These are phyloP conservation scores for Bryoglossum gracile DNA, from an alignment of 495 filamentous ascomycete species.

Conservation along the genomic window DNA sequence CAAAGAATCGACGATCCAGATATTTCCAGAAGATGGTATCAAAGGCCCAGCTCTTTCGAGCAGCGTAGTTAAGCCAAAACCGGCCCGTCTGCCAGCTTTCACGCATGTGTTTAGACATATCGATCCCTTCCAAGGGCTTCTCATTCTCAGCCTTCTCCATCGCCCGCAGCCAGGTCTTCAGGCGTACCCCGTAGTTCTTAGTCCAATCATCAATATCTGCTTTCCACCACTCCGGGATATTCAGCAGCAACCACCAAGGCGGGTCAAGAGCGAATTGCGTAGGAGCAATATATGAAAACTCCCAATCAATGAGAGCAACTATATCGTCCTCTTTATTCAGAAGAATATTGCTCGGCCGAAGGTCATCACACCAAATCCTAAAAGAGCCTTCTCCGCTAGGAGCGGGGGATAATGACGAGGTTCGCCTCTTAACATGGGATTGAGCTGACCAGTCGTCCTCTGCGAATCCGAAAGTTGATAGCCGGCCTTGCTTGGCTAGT, in stretches of 20 bases:
- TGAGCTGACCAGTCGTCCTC: constrained; percentile 30
- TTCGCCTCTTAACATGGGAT: background rate
- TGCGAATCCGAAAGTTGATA: constrained; percentile 23
- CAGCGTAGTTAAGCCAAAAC: constrained; percentile 17
- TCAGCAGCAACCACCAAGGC: constrained; percentile 40
- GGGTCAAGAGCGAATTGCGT: constrained; percentile 33
- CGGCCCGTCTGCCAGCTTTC: constrained; percentile 27
- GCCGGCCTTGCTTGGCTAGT: constrained; percentile 26
- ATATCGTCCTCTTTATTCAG: constrained; percentile 15
- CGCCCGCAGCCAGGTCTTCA: constrained; percentile 26
- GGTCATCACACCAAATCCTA: constrained; percentile 25
- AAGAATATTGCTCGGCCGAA: constrained; percentile 25
- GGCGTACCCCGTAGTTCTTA: constrained; percentile 19
- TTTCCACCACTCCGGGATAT: constrained; percentile 31
- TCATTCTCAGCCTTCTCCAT: constrained; percentile 23
- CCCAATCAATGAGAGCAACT: constrained; percentile 30
- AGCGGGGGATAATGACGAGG: constrained; percentile 1
- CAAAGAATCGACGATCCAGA: constrained; percentile 16
- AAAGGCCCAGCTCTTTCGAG: constrained; percentile 14
- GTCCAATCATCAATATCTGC: constrained; percentile 26
- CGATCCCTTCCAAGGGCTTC: constrained; percentile 5
- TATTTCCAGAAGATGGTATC: constrained; percentile 15
- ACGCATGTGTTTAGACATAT: constrained; percentile 19
- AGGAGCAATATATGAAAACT: constrained; percentile 39
- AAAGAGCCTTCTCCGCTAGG: constrained; percentile 2